Conservation (phyloP, 768 basidiomycete genomes). For the Collybia sordida region DNA sequence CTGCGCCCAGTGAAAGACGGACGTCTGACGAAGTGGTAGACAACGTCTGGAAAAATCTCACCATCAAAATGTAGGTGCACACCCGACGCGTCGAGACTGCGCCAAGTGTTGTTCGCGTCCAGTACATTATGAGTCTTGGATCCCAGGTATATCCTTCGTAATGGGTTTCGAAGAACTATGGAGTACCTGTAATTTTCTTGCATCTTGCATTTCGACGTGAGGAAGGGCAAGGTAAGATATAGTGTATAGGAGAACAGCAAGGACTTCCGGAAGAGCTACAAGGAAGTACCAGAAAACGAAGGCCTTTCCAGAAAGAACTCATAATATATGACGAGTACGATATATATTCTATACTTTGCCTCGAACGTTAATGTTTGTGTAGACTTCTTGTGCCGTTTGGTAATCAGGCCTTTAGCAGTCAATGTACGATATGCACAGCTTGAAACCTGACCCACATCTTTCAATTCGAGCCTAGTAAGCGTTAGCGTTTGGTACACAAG, state of each 20-base stretch:
- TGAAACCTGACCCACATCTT: not conserved
- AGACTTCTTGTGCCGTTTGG: not conserved
- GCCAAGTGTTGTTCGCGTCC: too few relatives aligned
- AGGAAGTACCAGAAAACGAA: constrained; percentile 44
- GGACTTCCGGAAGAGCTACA: constrained; percentile 35
- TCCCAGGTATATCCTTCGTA: too few relatives aligned
- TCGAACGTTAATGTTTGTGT: constrained; percentile 14
- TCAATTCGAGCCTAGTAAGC: not conserved
- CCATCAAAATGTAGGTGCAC: too few relatives aligned
- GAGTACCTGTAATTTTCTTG: too few relatives aligned
- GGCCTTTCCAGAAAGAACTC: constrained; percentile 34
- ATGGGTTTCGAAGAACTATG: too few relatives aligned
- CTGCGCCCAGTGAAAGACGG: too few relatives aligned
- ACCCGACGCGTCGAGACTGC: too few relatives aligned
- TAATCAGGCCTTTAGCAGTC: not conserved
- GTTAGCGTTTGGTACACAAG: not conserved
- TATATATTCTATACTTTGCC: constrained; percentile 23
- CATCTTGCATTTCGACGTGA: constrained; percentile 18
- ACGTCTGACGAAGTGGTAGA: too few relatives aligned
- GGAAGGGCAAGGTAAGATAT: constrained; percentile 34
- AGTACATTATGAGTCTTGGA: too few relatives aligned
- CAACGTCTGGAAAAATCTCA: too few relatives aligned
- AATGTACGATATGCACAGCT: not conserved
- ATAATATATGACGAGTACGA: constrained; percentile 34
- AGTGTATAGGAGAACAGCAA: constrained; percentile 33